Base-by-base conservation (phyloP, 768 basidiomycete species). In the Inosperma sp. region DNA sequence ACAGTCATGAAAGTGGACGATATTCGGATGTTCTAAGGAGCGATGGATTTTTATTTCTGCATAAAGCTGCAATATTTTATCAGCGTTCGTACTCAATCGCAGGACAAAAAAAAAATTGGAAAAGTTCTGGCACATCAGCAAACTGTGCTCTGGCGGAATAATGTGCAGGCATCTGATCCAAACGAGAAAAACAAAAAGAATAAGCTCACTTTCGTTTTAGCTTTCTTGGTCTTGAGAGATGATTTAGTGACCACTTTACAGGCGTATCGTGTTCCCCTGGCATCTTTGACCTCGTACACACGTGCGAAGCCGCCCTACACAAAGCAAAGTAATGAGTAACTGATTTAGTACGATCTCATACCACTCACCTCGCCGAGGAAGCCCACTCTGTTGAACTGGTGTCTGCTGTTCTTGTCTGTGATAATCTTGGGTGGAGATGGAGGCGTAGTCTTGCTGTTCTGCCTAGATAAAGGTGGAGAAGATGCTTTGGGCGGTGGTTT, bases 1-100 rank as follows among this genome's bases (percentile, higher is more conserved):
- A 68, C 93, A 95, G 57, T 96, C 93, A 45, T 85, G 76, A 67
- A 98, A 97, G 9, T 72, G 69, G 45, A 97, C 93, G 55, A 99
- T 91, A 67, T 99, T 94, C 14, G 93, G 89, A 59, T 98, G 95
- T 21, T 81, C 69, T 40, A 99, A 79, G 12, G 90, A 85, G 53
- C 86, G 83, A 68, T 99, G 95, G 41, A 99, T 92, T 75, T 95
- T 96, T 62, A 99, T 99, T 76, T 99, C 95, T 53, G 95, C 94
- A 62, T 93, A 99, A 39, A 99, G 81, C 95, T 97, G 27, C 3
- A 22, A 17, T n/a, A 23, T 59, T n/a, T n/a, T 49, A 45, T 41
- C 23, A 49, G 3, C 16, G 19, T 25, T 22, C 5, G 33, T 35
- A 36, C 19, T 44, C 14, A 37, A 16, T 36, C 34, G 5, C 7